Percentiles rank a stretch among this genome's conserved stretches.
phyloP scores from a whole-genome alignment of 345 rosid genomes.

The Hibiscus syriacus region DNA sequence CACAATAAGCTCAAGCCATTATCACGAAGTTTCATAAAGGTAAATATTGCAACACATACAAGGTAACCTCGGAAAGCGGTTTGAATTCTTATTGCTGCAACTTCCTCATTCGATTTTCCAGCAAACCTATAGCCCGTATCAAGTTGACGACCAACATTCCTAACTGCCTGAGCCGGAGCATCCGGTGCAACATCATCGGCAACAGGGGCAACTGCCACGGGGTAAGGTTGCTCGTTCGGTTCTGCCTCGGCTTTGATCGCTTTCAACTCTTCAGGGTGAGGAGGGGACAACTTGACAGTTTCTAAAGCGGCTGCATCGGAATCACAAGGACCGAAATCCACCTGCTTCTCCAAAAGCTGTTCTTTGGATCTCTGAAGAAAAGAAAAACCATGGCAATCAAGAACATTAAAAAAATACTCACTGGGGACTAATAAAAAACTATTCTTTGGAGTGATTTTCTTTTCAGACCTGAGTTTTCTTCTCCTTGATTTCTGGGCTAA shows the following conservation, averaged over 20 bases:
- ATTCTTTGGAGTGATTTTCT: neutral
- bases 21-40: neutral
- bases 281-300: conserved; percentile 23
- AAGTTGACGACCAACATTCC: conserved; percentile 24
- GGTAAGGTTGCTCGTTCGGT: conserved; percentile 21
- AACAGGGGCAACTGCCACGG: conserved; percentile 20
- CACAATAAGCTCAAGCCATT: neutral
- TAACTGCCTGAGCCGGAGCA: conserved; percentile 24
- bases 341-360: conserved; percentile 44
- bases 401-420: neutral
- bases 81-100: conserved; percentile 79
- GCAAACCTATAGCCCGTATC: conserved; percentile 29
- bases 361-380: conserved; percentile 38
- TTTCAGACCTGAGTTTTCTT: conserved; percentile 40
- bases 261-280: conserved; percentile 43
- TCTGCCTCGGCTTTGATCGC: conserved; percentile 39
- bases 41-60: conserved; percentile 30
- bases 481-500: conserved; percentile 66
- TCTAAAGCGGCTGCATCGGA: conserved; percentile 26
- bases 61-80: conserved; percentile 74
- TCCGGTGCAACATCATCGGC: conserved; percentile 12
- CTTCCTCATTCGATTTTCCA: conserved; percentile 71
- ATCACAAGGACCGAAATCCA: conserved; percentile 20
- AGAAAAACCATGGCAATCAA: neutral
- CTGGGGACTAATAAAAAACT: neutral